phyloP scores from a whole-genome alignment of 192 early-diverging fungal species.

The Backusella luteola region DNA sequence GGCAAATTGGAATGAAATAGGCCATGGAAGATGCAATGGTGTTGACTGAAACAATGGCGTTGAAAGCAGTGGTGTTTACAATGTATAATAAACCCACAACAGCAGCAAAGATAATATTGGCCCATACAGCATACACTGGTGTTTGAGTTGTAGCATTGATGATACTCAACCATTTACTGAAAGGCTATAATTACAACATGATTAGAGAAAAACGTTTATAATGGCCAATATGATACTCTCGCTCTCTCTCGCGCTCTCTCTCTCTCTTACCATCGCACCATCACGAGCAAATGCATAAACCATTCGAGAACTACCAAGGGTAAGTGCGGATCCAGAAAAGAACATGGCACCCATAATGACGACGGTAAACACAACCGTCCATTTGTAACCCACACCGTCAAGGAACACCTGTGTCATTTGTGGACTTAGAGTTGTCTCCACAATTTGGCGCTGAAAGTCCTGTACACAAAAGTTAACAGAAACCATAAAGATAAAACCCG shows the following conservation, averaged over 20 bases:
- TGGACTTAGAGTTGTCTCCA: constrained; percentile 34
- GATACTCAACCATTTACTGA: constrained; percentile 38
- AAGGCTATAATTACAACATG: constrained; percentile 17
- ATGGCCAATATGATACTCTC: background rate
- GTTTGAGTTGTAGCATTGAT: constrained; percentile 39
- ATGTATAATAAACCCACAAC: constrained; percentile 41
- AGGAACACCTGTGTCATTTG: constrained; percentile 51
- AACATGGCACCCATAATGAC: constrained; percentile 55
- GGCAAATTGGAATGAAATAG: constrained; percentile 53
- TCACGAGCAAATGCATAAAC: constrained; percentile 59
- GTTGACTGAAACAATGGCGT: constrained; percentile 58
- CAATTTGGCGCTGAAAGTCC: constrained; percentile 45
- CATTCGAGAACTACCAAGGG: constrained; percentile 53
- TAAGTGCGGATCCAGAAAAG: constrained; percentile 52
- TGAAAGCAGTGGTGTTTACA: constrained; percentile 47
- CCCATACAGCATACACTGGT: constrained; percentile 54
- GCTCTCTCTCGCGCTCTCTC: too few species aligned
- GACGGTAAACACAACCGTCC: constrained; percentile 47
- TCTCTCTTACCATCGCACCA: constrained; percentile 40
- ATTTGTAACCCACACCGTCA: constrained; percentile 46
- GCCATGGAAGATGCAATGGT: constrained; percentile 54
- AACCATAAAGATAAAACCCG: constrained; percentile 52
- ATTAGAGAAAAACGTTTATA: too few species aligned
- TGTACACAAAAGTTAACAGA: constrained; percentile 49
- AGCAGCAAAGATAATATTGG: constrained; percentile 42